These are phyloP conservation scores for Albophoma yamanashiensis DNA, from an alignment of 2,329 filamentous ascomycete species.

Conservation along the genomic window DNA sequence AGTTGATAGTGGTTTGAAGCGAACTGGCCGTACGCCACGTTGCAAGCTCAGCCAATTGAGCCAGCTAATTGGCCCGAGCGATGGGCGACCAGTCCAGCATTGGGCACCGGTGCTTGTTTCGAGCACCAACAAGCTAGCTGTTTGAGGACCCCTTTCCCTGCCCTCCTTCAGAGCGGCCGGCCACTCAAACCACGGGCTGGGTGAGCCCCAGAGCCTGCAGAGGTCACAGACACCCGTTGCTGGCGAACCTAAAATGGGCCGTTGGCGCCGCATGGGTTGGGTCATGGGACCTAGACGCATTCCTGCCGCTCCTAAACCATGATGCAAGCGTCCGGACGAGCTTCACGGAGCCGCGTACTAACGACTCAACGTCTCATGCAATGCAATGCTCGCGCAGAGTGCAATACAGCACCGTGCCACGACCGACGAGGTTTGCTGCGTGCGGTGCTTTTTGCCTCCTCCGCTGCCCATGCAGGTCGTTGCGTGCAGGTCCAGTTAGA, in stretches of 20 bases:
- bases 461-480: not conserved
- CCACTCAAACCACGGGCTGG: not conserved
- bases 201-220: not conserved
- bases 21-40: conserved; percentile 2
- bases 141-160: not conserved
- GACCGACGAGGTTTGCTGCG: not conserved
- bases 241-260: conserved; percentile 8
- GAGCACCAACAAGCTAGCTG: not conserved
- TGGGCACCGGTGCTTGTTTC: conserved; percentile 5
- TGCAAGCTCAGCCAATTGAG: conserved; percentile 4
- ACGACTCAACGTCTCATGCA: not conserved
- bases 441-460: not conserved
- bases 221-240: conserved; percentile 1
- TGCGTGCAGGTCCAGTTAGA: not conserved
- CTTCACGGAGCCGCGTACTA: conserved; percentile 5
- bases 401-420: not conserved
- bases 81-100: not conserved
- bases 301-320: conserved; percentile 7
- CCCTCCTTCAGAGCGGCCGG: not conserved
- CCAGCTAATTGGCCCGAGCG: not conserved
- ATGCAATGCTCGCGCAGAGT: not conserved
- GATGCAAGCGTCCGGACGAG: conserved; percentile 4
- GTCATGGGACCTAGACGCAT: conserved; percentile 19
- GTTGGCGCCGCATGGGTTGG: conserved; percentile 17
- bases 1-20: not conserved